A percentile compares a stretch with the other conserved stretches of the same genome.
phyloP scores from a whole-genome alignment of 2,329 filamentous ascomycete genomes.

The Cercospora sp. region DNA sequence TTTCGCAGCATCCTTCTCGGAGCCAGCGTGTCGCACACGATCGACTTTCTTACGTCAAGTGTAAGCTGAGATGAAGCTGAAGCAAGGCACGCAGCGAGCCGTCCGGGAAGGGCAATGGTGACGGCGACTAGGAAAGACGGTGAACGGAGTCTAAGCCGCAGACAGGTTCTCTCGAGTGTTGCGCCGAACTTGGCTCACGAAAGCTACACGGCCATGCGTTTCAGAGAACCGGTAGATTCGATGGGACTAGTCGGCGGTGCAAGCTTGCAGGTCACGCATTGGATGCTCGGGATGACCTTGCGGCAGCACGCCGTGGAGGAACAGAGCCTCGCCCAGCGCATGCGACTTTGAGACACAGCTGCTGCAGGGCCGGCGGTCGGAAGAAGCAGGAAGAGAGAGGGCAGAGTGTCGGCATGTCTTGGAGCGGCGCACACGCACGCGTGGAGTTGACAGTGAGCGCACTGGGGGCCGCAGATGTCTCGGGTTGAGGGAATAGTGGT shows the following conservation, averaged over 20 bases:
- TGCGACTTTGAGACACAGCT: constrained; percentile 11
- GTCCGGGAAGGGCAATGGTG: neutral
- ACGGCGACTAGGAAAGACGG: constrained; percentile 11
- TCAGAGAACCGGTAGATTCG: constrained; percentile 9
- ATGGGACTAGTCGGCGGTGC: neutral
- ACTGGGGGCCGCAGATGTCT: neutral
- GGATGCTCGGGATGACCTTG: constrained; percentile 13
- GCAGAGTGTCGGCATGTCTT: constrained; percentile 16
- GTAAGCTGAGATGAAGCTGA: neutral
- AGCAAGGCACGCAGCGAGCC: constrained; percentile 18
- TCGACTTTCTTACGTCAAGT: neutral
- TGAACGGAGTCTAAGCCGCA: neutral
- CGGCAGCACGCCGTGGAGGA: constrained; percentile 14
- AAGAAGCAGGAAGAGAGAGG: neutral
- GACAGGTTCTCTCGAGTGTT: neutral
- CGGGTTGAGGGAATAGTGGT: neutral
- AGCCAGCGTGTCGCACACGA: neutral
- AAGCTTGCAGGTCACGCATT: constrained; percentile 6
- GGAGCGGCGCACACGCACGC: neutral
- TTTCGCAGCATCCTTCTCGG: neutral
- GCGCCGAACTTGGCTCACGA: neutral
- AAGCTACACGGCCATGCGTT: constrained; percentile 8
- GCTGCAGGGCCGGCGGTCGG: constrained; percentile 11
- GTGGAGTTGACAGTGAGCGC: neutral
- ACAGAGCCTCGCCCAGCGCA: constrained; percentile 6